Conservation (phyloP, 208 protist species). For the Trypanosoma brucei region DNA sequence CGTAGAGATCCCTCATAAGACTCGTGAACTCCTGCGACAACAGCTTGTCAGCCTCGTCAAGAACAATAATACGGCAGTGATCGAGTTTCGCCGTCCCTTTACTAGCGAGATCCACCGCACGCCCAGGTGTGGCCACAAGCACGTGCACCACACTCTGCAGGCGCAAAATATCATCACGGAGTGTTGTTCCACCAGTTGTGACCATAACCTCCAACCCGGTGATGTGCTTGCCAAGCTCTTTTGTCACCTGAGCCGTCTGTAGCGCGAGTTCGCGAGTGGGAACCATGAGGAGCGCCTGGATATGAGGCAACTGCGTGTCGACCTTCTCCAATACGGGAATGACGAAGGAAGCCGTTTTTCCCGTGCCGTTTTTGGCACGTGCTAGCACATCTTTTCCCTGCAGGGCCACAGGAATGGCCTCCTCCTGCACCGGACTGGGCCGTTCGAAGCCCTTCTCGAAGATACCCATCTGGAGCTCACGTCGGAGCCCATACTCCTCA, state of each 20-base stretch:
- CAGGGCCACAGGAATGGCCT: constrained; percentile 96
- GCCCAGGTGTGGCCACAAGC: constrained; percentile 98
- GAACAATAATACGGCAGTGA: constrained; percentile 92
- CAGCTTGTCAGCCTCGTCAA: constrained; percentile 99
- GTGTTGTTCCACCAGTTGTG: constrained; percentile 96
- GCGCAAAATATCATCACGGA: constrained; percentile 98
- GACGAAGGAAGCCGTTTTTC: constrained; percentile 99
- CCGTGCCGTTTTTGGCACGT: constrained; percentile 99
- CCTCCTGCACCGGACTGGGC: constrained; percentile 98
- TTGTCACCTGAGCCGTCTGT: constrained; percentile 98
- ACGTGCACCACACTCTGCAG: constrained; percentile 96
- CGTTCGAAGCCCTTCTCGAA: constrained; percentile 98
- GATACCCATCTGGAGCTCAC: constrained; percentile 98
- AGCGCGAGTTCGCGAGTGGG: constrained; percentile 98
- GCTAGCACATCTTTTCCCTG: constrained; percentile 96
- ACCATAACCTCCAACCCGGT: constrained; percentile 93
- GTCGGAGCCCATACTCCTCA: constrained; percentile 97
- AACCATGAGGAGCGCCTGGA: constrained; percentile 98
- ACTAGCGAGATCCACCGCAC: constrained; percentile 96
- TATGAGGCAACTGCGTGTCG: constrained; percentile 84
- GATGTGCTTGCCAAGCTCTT: constrained; percentile 98
- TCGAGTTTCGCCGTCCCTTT: constrained; percentile 93
- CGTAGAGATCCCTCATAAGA: constrained; percentile 94
- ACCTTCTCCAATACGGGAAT: constrained; percentile 98
- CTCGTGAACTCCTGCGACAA: constrained; percentile 95